Percentiles rank a stretch among this genome's conserved stretches.
Evolutionary conservation across 306 rosid species (phyloP).

Genomic region (Sphenostylis stenocarpa): DNA sequence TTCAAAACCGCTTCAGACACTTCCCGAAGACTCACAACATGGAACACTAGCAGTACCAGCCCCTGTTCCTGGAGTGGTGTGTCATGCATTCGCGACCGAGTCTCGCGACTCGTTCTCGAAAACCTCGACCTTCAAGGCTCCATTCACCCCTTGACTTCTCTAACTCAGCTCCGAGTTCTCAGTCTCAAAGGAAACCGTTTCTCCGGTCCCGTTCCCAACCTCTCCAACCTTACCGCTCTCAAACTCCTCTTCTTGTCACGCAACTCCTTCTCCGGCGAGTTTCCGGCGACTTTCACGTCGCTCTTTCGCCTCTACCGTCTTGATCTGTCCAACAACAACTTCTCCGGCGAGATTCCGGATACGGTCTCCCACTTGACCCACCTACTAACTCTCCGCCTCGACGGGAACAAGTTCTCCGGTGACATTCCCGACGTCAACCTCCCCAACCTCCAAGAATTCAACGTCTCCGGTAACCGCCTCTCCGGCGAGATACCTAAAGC

Average conservation of each 20-base stretch:
- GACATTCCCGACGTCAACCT: constrained; percentile 52
- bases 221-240: constrained; percentile 66
- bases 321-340: constrained; percentile 80
- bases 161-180: constrained; percentile 78
- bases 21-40: constrained; percentile 50
- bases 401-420: constrained; percentile 65
- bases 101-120: constrained; percentile 79
- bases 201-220: constrained; percentile 59
- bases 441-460: constrained; percentile 67
- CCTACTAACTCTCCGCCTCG: constrained; percentile 79
- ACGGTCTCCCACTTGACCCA: constrained; percentile 57
- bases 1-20: constrained; percentile 71
- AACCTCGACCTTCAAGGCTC: constrained; percentile 68
- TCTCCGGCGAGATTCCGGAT: constrained; percentile 67
- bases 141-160: constrained; percentile 44
- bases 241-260: constrained; percentile 72
- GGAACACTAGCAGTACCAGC: constrained; percentile 58
- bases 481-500: constrained; percentile 75
- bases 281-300: constrained; percentile 52
- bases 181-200: constrained; percentile 82
- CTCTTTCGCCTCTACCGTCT: constrained; percentile 73
- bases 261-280: constrained; percentile 67
- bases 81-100: constrained; percentile 60
- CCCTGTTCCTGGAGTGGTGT: constrained; percentile 74
- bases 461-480: constrained; percentile 64